These are phyloP conservation scores for Hypoxylon sp. DNA, from an alignment of 2,329 filamentous ascomycete genomes.

Conservation along the genomic window DNA sequence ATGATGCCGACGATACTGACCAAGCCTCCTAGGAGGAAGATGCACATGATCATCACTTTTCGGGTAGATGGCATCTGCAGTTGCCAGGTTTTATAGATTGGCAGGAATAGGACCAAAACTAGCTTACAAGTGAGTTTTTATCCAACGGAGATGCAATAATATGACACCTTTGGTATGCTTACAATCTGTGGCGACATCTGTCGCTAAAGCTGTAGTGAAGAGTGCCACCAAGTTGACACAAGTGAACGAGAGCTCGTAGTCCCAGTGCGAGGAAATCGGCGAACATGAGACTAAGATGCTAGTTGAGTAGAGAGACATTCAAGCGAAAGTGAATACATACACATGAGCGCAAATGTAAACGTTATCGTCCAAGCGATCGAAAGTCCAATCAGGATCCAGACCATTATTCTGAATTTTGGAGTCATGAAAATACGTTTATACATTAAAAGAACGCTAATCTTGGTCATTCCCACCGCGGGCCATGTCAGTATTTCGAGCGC, in stretches of 20 bases:
- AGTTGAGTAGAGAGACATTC: too few species aligned
- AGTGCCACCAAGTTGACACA: constrained; percentile 12
- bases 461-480: constrained; percentile 14
- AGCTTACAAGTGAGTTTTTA: too few species aligned
- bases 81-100: too few species aligned
- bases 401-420: constrained; percentile 3
- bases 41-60: too few species aligned
- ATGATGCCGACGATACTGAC: too few species aligned
- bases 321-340: neutral
- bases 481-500: constrained; percentile 8
- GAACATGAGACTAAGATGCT: too few species aligned
- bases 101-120: too few species aligned
- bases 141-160: too few species aligned
- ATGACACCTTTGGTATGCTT: neutral
- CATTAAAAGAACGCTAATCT: constrained; percentile 20
- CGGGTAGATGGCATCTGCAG: too few species aligned
- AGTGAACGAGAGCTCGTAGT: neutral
- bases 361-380: constrained; percentile 2
- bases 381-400: constrained; percentile 10
- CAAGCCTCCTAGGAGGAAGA: too few species aligned
- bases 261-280: too few species aligned
- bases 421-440: constrained; percentile 16
- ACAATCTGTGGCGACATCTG: constrained; percentile 17
- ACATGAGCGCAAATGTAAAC: constrained; percentile 12
- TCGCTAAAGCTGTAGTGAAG: constrained; percentile 14